Percentiles rank a stretch among this genome's conserved stretches.
phyloP scores from a whole-genome alignment of 1,284 basidiomycete species.

The Cryptococcus hybrid region DNA sequence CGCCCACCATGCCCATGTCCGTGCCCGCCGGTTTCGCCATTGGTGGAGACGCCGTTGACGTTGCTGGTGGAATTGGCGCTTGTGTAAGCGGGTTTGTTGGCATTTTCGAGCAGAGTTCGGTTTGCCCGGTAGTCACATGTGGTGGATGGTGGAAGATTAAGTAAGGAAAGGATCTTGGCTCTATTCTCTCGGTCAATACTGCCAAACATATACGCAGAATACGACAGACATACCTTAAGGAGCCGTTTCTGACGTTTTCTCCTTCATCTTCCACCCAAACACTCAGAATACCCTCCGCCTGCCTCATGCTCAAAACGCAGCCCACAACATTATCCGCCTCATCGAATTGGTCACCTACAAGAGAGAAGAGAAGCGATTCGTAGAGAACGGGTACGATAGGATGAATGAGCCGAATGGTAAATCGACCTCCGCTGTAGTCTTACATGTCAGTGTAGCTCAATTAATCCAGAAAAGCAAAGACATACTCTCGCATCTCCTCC shows the following conservation, averaged over 20 bases:
- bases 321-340: constrained; percentile 50
- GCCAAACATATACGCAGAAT: background rate
- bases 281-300: constrained; percentile 50
- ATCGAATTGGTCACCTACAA: constrained; percentile 52
- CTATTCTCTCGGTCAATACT: constrained; percentile 17
- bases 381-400: constrained; percentile 45
- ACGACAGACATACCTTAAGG: constrained; percentile 38
- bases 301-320: constrained; percentile 48
- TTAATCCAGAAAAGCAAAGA: background rate
- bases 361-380: constrained; percentile 44
- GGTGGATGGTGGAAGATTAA: constrained; percentile 42
- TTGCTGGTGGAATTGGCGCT: constrained; percentile 3
- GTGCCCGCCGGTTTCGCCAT: background rate
- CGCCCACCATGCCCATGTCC: constrained; percentile 1
- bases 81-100: constrained; percentile 16
- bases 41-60: constrained; percentile 9
- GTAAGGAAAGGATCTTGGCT: constrained; percentile 46
- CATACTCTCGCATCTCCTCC: constrained; percentile 51
- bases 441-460: too few relatives aligned
- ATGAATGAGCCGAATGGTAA: constrained; percentile 47
- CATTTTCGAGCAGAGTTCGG: constrained; percentile 43
- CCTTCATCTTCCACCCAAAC: constrained; percentile 52
- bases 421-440: constrained; percentile 38
- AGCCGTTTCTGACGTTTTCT: constrained; percentile 39
- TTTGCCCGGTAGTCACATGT: constrained; percentile 50